Evolutionary conservation across 306 rosid species (phyloP), one percentile per base, ranked within the genome.

Genomic region (Clitoria ternatea): DNA sequence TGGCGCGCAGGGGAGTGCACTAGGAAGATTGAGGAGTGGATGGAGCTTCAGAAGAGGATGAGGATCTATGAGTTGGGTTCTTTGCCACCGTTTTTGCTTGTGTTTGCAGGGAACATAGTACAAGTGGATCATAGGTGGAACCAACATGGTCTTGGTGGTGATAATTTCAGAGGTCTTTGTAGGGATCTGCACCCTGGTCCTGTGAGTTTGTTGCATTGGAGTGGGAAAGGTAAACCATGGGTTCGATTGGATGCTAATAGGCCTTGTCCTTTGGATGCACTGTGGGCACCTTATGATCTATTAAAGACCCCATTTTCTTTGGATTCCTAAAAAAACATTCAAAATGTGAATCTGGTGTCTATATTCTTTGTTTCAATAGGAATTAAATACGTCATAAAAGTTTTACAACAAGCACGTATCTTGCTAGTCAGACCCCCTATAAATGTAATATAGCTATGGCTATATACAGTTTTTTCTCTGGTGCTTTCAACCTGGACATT

Each of bases 221-320:
- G 97, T 53, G 98, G 98, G n/a, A 93, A 93, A 77, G 98, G 98
- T 2, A 93, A 93, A 69, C 98, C 98, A 0, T 93, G 98, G 98
- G 98, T 82, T 1, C 65, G 97, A 9, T 77, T 93, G 45, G 98
- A 93, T 60, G 96, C 96, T 4, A 92, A 56, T 77, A 78, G 96
- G 54, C 96, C 96, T 0, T 95, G 99, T 23, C 99, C 99, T 5
- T 73, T 95, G 71, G 99, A 95, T 62, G 87, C 99, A 2, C 95
- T 93, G 26, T 93, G 97, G 98, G 93, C 90, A 26, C 97, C 98
- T 70, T 93, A 90, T 59, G 98, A 93, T 87, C 89, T 90, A 4
- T 68, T 93, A 59, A 72, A 74, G 3, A 90, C 89, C 4, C 98
- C 98, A 1, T 93, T 90, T 78, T 81, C 86, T 48, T 76, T 93